Base-by-base conservation (phyloP, 129 eudicot species). In the Flaveria sonorensis region DNA sequence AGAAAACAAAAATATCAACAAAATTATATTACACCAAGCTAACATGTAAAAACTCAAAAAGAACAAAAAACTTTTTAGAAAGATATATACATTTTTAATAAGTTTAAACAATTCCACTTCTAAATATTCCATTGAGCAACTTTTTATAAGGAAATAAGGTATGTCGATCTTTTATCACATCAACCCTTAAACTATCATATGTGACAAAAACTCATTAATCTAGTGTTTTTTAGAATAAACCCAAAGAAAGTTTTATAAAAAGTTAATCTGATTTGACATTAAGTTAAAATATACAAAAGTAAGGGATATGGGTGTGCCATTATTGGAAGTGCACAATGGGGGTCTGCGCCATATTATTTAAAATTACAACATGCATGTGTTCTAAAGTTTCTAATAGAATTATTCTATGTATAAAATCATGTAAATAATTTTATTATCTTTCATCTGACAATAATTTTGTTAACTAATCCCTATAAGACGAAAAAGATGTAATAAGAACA, bases 321-420 rank as follows among this genome's bases (percentile, higher is more conserved):
- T 60, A 60, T 60, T 60, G 67, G 67, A 60, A 23, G 67, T 60
- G 67, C 39, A 60, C 67, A 5, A 60, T 60, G 18, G 67, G 66
- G 67, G n/a, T 60, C 24, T 60, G 67, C 40, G 67, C 67, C 67
- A 24, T 26, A 61, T 24, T 61, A 61, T 61, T 24, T 24, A 61
- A 10, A 59, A 11, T 61, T 7, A 61, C 67, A 61, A 11, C 67
- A 26, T 61, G 67, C 67, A 61, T 61, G 67, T 26, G 67, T 61
- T 60, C 40, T 60, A 60, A 24, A 23, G 40, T 36, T 36, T 4
- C 40, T 36, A 6, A 36, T 5, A 36, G 1, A 5, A 36, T 36
- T 36, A 36, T 36, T 36, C 5, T 36, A 36, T 36, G 5, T 5
- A 32, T 32, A 0, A 36, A 36, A 36, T 7, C 12, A 10, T 43